Evolutionary conservation across 148 eudicot species (phyloP).

Genomic region (Arctostaphylos glauca): DNA sequence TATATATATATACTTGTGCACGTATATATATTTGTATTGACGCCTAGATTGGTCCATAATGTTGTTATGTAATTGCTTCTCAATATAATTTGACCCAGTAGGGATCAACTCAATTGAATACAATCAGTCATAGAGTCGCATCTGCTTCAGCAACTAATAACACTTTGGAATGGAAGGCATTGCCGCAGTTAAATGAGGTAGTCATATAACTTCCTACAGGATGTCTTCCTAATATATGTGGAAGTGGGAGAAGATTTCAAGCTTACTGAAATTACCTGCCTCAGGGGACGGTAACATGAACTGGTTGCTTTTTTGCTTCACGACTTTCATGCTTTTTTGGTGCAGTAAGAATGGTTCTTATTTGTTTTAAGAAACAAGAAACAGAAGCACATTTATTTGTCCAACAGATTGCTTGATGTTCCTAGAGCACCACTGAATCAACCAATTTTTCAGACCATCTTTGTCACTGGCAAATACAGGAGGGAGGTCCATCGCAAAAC

Average conservation of each 20-base stretch:
- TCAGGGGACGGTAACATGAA: not conserved
- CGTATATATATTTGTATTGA: not conserved
- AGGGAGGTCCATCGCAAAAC: slow-evolving; percentile 7
- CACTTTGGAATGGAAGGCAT: not conserved
- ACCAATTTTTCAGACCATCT: not conserved
- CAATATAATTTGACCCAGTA: too few species aligned
- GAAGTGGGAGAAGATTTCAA: not conserved
- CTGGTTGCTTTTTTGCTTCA: not conserved
- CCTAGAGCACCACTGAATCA: not conserved
- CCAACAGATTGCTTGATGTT: not conserved
- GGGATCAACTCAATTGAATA: too few species aligned
- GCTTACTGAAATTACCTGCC: not conserved
- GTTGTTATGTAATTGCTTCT: too few species aligned
- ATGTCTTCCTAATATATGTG: not conserved
- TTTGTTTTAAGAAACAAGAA: not conserved
- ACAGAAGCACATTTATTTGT: not conserved
- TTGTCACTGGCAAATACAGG: not conserved
- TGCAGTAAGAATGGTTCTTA: not conserved
- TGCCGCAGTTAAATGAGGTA: not conserved
- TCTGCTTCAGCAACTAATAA: not conserved
- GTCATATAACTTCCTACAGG: not conserved
- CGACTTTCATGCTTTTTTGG: not conserved
- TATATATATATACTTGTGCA: not conserved
- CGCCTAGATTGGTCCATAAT: too few species aligned
- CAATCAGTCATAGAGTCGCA: too few species aligned